A percentile compares a stretch with the other conserved stretches of the same genome.
phyloP scores from a whole-genome alignment of 2,329 filamentous ascomycete genomes.

The Aspergillus vadensis region DNA sequence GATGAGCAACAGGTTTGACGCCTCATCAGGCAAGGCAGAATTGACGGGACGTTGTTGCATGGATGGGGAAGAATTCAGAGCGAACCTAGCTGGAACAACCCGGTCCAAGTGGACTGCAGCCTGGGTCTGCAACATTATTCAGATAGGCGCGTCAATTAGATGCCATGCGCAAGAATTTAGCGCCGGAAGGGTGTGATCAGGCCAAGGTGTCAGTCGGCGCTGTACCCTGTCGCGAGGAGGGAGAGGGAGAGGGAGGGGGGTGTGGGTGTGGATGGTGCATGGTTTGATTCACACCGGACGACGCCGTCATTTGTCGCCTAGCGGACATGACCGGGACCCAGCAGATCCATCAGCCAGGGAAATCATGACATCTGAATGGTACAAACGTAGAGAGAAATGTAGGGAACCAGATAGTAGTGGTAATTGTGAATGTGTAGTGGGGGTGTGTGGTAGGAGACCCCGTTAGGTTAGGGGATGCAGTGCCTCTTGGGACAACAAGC shows the following conservation, averaged over 20 bases:
- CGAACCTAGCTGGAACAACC: constrained; percentile 21
- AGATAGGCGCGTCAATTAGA: constrained; percentile 28
- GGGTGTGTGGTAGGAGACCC: neutral
- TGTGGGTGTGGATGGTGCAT: constrained; percentile 1
- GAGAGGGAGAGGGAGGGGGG: neutral
- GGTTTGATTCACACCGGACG: constrained; percentile 16
- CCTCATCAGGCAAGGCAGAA: constrained; percentile 41
- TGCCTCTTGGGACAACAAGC: neutral
- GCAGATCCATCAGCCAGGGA: neutral
- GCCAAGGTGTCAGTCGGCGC: constrained; percentile 26
- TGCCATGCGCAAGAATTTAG: constrained; percentile 33
- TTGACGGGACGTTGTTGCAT: constrained; percentile 27
- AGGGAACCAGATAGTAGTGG: neutral
- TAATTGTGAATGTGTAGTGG: constrained; percentile 1
- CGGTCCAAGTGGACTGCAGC: constrained; percentile 32
- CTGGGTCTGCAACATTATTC: constrained; percentile 27
- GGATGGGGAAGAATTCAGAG: constrained; percentile 26
- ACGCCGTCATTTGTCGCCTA: neutral
- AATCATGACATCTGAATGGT: neutral
- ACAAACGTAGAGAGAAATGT: neutral
- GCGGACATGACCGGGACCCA: neutral
- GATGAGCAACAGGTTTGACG: constrained; percentile 30
- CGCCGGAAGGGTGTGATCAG: constrained; percentile 32
- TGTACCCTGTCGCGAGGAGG: constrained; percentile 6
- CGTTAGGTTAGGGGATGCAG: neutral